Evolutionary conservation across 2,329 filamentous ascomycete genomes (phyloP).

Genomic region (Volutella citrinella): DNA sequence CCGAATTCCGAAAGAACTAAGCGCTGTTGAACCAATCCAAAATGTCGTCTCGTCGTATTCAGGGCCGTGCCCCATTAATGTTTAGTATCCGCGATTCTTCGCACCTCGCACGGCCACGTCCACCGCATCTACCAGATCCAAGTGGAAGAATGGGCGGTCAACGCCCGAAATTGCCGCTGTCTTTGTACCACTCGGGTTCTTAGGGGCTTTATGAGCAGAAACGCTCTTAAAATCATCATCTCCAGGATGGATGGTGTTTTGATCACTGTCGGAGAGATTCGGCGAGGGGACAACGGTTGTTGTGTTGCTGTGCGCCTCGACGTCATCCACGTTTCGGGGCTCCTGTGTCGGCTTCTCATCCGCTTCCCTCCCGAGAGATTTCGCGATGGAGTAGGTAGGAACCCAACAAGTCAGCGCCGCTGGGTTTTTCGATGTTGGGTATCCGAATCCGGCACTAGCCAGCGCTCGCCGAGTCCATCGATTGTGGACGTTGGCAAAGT

Average conservation of each 20-base stretch:
- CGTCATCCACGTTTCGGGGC: neutral
- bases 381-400: conserved; percentile 32
- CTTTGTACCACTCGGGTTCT: too few species aligned
- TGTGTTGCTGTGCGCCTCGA: neutral
- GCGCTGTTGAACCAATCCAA: too few species aligned
- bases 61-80: neutral
- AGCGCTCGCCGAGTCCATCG: conserved; percentile 57
- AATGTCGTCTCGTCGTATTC: too few species aligned
- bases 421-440: conserved; percentile 29
- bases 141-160: conserved; percentile 47
- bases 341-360: conserved; percentile 12
- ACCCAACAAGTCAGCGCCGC: conserved; percentile 29
- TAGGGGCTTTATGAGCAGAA: neutral
- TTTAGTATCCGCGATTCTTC: neutral
- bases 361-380: too few species aligned
- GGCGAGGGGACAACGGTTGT: neutral
- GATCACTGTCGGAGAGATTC: neutral
- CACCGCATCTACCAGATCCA: conserved; percentile 42
- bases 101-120: conserved; percentile 31
- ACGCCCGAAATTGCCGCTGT: conserved; percentile 34
- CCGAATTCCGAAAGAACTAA: too few species aligned
- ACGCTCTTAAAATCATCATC: neutral
- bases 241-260: too few species aligned
- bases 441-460: conserved; percentile 54
- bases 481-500: conserved; percentile 53